Evolutionary conservation across 768 basidiomycete species (phyloP), one percentile per base, ranked within the genome.

Genomic region (Gymnopilus junonius): DNA sequence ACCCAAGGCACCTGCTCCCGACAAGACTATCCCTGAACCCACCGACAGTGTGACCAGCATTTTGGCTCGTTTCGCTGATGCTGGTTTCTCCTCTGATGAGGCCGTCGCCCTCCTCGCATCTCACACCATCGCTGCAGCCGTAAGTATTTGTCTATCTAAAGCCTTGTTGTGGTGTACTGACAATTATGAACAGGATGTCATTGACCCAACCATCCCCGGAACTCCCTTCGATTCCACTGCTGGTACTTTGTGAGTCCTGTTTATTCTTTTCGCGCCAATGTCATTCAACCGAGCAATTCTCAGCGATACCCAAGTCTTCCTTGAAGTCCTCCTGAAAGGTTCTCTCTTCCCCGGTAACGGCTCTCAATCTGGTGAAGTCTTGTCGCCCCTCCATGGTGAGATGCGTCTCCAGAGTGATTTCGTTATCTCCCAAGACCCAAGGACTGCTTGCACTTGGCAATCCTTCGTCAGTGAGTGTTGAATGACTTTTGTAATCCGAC

Each of bases 261-360:
- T 31, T 10, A 39, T 39, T 21, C 20, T 12, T 23, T 14, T 6
- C 15, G n/a, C n/a, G 20, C 1, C 54, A 32, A n/a, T 8, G 20
- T 29, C 4, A 27, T 27, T 25, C n/a, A 31, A 29, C 43, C 29
- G 11, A 56, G 20, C 6, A 20, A 27, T 34, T 20, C 40, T 17
- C 23, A 64, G 63, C 58, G 78, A 79, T 64, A 72, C 75, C n/a
- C 76, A 78, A 63, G 58, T 79, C 59, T 78, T 71, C 73, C 65
- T 80, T 54, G 79, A 80, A 64, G 73, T 75, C 17, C 70, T 73
- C 23, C 73, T 75, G 59, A 70, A 71, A 43, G 73, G 73, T 17
- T 61, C 25, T 12, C 31, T 55, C 35, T 69, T 69, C 66, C 70
- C 70, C 8, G 67, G 61, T 15, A 67, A 65, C 40, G 65, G 62